Evolutionary conservation across 768 basidiomycete species (phyloP).

Genomic region (Lactifluus piperatus): DNA sequence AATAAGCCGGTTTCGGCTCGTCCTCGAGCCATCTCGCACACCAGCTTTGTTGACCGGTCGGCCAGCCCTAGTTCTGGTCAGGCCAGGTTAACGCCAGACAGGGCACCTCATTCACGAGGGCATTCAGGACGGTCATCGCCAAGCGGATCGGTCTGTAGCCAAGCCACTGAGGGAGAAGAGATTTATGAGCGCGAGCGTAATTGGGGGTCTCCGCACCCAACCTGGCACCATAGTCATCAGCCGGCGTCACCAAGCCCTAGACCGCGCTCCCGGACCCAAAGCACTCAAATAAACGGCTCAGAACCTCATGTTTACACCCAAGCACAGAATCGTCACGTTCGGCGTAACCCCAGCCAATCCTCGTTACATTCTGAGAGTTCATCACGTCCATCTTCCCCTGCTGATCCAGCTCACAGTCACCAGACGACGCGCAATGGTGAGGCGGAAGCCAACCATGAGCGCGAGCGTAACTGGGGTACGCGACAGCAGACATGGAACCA

Average conservation of each 20-base stretch:
- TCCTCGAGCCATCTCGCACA: conserved; percentile 28
- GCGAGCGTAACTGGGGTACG: conserved; percentile 66
- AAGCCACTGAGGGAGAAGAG: conserved; percentile 1
- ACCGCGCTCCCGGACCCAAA: conserved; percentile 16
- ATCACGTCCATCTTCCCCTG: conserved; percentile 4
- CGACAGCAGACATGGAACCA: conserved; percentile 31
- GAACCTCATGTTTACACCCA: conserved; percentile 18
- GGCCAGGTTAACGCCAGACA: not conserved
- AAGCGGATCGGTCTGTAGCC: conserved; percentile 12
- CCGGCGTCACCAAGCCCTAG: conserved; percentile 13
- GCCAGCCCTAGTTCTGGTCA: conserved; percentile 15
- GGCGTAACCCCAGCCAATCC: conserved; percentile 3
- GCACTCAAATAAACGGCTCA: too few species aligned
- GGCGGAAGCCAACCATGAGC: conserved; percentile 35
- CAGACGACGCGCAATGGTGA: conserved; percentile 24
- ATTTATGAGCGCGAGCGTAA: conserved; percentile 32
- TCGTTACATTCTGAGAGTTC: conserved; percentile 17
- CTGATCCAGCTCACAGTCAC: conserved; percentile 19
- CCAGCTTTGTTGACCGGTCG: conserved; percentile 27
- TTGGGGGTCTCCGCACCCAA: conserved; percentile 53
- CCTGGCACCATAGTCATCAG: conserved; percentile 19
- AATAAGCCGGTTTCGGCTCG: conserved; percentile 36
- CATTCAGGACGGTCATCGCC: conserved; percentile 14
- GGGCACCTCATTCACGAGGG: conserved; percentile 3
- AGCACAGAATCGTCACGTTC: conserved; percentile 27